These are phyloP conservation scores for Cnidoscolus chayamansa DNA, from an alignment of 441 rosid species.

Conservation along the genomic window DNA sequence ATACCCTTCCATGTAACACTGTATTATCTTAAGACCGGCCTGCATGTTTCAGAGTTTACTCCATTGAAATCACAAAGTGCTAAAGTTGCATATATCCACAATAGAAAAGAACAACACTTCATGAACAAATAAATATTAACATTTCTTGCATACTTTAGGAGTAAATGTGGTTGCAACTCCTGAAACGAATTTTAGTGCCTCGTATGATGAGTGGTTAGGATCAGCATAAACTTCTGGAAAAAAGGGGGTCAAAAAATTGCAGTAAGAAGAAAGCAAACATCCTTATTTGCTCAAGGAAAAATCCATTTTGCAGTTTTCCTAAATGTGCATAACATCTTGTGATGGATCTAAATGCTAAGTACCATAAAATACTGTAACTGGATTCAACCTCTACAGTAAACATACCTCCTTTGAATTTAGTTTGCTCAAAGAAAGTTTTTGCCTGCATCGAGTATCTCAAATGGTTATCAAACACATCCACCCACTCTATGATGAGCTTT, in stretches of 20 bases:
- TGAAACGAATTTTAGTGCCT: constrained; percentile 71
- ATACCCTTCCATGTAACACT: constrained; percentile 89
- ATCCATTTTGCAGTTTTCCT: background rate
- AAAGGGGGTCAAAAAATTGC: constrained; percentile 10
- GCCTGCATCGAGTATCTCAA: constrained; percentile 54
- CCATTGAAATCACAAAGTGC: background rate
- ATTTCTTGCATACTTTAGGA: constrained; percentile 55
- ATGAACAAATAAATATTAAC: background rate
- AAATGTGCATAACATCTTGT: background rate
- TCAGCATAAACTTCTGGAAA: constrained; percentile 93
- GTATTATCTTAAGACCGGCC: constrained; percentile 91
- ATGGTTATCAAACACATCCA: constrained; percentile 21
- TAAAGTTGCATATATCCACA: background rate
- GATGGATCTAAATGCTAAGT: background rate
- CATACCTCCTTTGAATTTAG: constrained; percentile 87
- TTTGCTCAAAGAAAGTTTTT: constrained; percentile 68
- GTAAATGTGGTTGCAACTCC: constrained; percentile 77
- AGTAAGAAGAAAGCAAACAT: constrained; percentile 18
- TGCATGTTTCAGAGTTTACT: constrained; percentile 19
- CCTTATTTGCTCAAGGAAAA: background rate
- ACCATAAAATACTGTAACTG: background rate
- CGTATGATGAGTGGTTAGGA: constrained; percentile 74
- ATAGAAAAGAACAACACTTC: background rate
- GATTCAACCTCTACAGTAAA: background rate
- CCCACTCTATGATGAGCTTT: constrained; percentile 1